Percentiles rank a stretch among this genome's conserved stretches.
Conservation (phyloP, 2,329 filamentous ascomycete species). For the Calonectria multiphialidica region DNA sequence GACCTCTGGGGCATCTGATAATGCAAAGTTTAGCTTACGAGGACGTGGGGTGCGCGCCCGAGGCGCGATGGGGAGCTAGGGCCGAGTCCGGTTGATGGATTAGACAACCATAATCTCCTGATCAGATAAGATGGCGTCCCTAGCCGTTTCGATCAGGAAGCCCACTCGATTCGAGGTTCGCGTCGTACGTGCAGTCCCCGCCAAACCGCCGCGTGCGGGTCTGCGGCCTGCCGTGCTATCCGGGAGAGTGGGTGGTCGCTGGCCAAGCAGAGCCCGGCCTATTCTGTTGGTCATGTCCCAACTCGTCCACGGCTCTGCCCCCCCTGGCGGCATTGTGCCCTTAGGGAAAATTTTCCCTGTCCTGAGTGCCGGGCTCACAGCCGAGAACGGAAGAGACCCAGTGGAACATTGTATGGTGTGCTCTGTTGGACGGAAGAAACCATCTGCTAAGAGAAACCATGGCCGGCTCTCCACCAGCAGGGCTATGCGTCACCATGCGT, state of each 20-base stretch:
- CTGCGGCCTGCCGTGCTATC: slow-evolving; percentile 13
- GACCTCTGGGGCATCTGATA: slow-evolving; percentile 4
- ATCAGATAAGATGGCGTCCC: slow-evolving; percentile 19
- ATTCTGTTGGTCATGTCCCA: neutral
- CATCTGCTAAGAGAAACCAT: neutral
- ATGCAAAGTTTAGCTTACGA: slow-evolving; percentile 8
- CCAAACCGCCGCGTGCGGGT: neutral
- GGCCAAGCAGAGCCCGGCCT: neutral
- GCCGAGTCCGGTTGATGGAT: slow-evolving; percentile 8
- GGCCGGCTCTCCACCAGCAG: neutral
- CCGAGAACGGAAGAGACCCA: slow-evolving; percentile 1
- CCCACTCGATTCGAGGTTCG: neutral
- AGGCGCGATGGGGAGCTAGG: neutral
- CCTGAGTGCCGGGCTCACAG: neutral
- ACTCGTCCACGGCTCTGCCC: neutral
- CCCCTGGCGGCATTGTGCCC: neutral
- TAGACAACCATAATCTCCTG: slow-evolving; percentile 20
- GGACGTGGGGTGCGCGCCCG: neutral
- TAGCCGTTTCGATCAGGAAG: neutral
- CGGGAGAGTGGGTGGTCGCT: neutral
- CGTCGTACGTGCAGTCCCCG: slow-evolving; percentile 5
- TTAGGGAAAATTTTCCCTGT: neutral
- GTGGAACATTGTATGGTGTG: neutral
- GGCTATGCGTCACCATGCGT: neutral
- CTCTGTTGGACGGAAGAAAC: neutral